Evolutionary conservation across 2,329 filamentous ascomycete species (phyloP).

Genomic region (Penicillium rolfsii): DNA sequence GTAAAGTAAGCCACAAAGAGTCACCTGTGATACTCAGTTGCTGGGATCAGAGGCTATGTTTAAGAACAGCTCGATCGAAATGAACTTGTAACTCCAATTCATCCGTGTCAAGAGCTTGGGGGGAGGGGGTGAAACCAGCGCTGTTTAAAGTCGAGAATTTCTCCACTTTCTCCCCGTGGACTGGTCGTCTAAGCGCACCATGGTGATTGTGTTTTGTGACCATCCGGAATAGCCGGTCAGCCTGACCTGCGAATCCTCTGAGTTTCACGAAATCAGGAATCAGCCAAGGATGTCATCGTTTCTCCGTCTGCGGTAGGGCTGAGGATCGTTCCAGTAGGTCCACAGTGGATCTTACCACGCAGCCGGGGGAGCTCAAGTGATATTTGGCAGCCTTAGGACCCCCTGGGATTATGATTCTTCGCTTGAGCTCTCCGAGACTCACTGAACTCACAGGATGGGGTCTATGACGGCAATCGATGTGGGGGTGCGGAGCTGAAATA

Average conservation of each 20-base stretch:
- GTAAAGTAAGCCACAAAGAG: neutral
- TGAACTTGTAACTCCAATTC: neutral
- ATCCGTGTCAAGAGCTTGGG: neutral
- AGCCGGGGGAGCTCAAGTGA: neutral
- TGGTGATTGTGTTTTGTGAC: neutral
- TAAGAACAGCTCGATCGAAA: neutral
- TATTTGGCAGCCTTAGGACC: neutral
- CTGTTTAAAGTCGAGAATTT: slow-evolving; percentile 2
- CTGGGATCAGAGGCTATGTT: too few species aligned
- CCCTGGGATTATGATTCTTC: neutral
- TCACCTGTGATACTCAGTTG: neutral
- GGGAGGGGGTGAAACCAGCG: neutral
- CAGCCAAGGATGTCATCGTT: too few species aligned
- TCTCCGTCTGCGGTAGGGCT: neutral
- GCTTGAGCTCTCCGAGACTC: neutral
- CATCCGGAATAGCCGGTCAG: neutral
- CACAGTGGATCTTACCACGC: neutral
- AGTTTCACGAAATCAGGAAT: neutral
- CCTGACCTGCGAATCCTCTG: neutral
- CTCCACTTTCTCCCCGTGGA: neutral
- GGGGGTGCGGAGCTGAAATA: neutral
- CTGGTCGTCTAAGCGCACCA: neutral
- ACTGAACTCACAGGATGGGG: neutral
- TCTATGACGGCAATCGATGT: neutral
- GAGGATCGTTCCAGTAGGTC: neutral